phyloP scores from a whole-genome alignment of 2,329 filamentous ascomycete species.

The Neurospora sp. region DNA sequence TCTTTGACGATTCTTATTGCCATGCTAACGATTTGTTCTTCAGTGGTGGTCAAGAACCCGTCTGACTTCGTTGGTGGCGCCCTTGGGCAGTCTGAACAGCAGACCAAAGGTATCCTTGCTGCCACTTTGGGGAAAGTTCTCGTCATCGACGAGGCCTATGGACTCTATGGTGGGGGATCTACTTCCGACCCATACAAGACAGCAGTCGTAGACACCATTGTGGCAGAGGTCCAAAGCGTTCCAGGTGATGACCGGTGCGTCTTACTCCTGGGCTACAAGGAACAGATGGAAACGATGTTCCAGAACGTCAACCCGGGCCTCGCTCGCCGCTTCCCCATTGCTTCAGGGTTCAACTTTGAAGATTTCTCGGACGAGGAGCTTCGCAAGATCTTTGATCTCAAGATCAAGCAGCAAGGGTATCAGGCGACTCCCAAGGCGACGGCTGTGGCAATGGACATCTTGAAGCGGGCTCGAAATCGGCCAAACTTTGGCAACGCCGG shows the following conservation, averaged over 20 bases:
- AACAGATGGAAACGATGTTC: slow-evolving; percentile 63
- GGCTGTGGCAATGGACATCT: slow-evolving; percentile 46
- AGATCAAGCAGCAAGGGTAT: slow-evolving; percentile 48
- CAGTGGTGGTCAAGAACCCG: slow-evolving; percentile 66
- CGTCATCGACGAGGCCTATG: slow-evolving; percentile 74
- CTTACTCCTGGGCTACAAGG: slow-evolving; percentile 59
- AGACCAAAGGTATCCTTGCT: slow-evolving; percentile 63
- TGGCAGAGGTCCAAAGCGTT: slow-evolving; percentile 60
- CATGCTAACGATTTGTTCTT: no score
- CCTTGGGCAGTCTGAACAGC: slow-evolving; percentile 58
- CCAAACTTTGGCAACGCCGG: slow-evolving; percentile 63
- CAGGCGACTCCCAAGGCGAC: slow-evolving; percentile 41
- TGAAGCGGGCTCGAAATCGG: slow-evolving; percentile 50
- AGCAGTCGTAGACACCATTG: slow-evolving; percentile 64
- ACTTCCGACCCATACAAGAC: slow-evolving; percentile 39
- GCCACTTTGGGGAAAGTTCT: slow-evolving; percentile 62
- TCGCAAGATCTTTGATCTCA: slow-evolving; percentile 48
- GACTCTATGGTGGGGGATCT: slow-evolving; percentile 38
- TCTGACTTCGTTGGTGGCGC: slow-evolving; percentile 59
- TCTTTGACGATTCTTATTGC: no score
- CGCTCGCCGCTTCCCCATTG: slow-evolving; percentile 53
- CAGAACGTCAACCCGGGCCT: slow-evolving; percentile 65
- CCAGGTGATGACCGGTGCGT: slow-evolving; percentile 66
- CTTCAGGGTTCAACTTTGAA: slow-evolving; percentile 56
- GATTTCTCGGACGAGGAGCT: slow-evolving; percentile 56